A percentile compares a stretch with the other conserved stretches of the same genome.
These are phyloP conservation scores for Termitomyces sp. DNA, from an alignment of 768 basidiomycete genomes.

Conservation along the genomic window DNA sequence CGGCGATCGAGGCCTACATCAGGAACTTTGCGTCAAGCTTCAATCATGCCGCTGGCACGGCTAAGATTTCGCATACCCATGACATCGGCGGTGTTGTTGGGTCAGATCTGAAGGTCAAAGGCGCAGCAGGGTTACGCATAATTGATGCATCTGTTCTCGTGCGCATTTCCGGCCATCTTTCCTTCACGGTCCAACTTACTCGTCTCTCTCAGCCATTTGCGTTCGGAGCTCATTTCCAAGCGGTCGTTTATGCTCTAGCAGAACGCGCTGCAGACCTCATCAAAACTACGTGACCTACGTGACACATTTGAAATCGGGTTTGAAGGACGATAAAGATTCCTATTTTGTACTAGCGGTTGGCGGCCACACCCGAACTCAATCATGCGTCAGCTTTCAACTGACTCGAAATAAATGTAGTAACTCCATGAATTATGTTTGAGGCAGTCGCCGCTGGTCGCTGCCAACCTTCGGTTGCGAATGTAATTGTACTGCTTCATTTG, in stretches of 20 bases:
- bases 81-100: conserved; percentile 5
- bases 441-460: no score
- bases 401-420: no score
- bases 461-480: no score
- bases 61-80: background rate
- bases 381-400: no score
- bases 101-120: conserved; percentile 11
- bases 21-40: conserved; percentile 1
- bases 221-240: conserved; percentile 10
- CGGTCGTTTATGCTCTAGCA: conserved; percentile 6
- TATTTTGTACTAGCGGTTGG: no score
- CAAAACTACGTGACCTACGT: background rate
- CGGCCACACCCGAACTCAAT: no score
- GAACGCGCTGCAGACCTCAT: conserved; percentile 11
- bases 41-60: conserved; percentile 6
- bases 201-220: conserved; percentile 2
- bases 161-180: background rate
- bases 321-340: no score
- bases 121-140: conserved; percentile 2
- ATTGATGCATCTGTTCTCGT: conserved; percentile 11
- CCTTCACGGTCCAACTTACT: background rate
- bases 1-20: conserved; percentile 6
- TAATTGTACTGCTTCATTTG: no score
- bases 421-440: no score
- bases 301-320: no score